Conservation (phyloP, 495 filamentous ascomycete species). For the Chlorociboria aeruginascens region DNA sequence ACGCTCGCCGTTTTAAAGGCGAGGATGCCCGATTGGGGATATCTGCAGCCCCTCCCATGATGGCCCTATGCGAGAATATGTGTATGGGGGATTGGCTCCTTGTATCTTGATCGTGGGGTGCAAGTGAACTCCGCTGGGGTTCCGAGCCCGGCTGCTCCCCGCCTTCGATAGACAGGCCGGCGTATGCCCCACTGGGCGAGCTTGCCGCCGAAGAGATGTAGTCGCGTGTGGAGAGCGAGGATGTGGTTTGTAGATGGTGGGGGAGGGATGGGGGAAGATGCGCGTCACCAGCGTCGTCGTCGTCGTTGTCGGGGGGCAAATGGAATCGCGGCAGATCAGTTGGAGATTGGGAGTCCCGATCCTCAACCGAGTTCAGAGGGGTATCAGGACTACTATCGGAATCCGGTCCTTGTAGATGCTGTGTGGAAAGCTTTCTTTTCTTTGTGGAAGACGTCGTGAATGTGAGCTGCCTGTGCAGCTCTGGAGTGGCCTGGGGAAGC, state of each 20-base stretch:
- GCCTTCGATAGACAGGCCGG: conserved; percentile 54
- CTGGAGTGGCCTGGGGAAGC: conserved; percentile 7
- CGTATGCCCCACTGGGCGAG: conserved; percentile 62
- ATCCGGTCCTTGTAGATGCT: conserved; percentile 24
- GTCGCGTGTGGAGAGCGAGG: conserved; percentile 35
- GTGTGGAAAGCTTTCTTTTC: conserved; percentile 71
- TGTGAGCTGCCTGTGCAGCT: conserved; percentile 48
- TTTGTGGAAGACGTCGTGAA: conserved; percentile 84
- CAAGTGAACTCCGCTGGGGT: conserved; percentile 7
- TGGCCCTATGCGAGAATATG: conserved; percentile 29
- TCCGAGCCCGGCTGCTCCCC: conserved; percentile 25
- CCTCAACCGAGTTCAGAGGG: conserved; percentile 31
- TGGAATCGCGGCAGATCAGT: conserved; percentile 20
- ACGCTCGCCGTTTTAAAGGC: conserved; percentile 41
- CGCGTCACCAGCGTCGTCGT: conserved; percentile 39
- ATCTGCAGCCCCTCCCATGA: conserved; percentile 42
- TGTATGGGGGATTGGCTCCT: conserved; percentile 26
- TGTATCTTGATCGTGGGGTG: conserved; percentile 20
- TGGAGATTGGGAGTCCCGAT: conserved; percentile 26
- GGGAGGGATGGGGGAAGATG: conserved; percentile 34
- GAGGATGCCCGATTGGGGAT: conserved; percentile 39
- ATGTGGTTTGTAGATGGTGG: conserved; percentile 34
- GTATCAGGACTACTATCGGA: conserved; percentile 27
- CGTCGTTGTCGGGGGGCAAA: conserved; percentile 41
- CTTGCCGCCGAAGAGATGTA: conserved; percentile 45